A percentile compares a stretch with the other conserved stretches of the same genome.
These are phyloP conservation scores for Penicillium verhagenii DNA, from an alignment of 495 filamentous ascomycete species.

Conservation along the genomic window DNA sequence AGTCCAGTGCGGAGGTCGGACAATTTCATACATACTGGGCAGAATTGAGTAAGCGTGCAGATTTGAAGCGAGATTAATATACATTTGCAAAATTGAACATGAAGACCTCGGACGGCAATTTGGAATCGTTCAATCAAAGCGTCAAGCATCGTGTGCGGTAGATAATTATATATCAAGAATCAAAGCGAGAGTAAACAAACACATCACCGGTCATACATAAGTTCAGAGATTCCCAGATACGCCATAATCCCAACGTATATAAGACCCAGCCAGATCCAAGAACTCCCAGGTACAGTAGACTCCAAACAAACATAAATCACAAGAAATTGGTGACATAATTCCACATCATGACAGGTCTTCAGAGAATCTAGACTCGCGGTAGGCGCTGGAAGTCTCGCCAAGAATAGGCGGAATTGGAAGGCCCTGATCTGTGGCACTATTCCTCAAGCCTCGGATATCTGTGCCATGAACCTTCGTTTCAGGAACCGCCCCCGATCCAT, in stretches of 20 bases:
- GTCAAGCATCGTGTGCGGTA: background rate
- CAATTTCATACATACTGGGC: no score
- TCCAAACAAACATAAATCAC: conserved; percentile 3
- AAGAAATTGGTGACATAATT: background rate
- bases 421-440: conserved; percentile 49
- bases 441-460: conserved; percentile 42
- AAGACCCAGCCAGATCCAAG: no score
- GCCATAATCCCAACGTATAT: background rate
- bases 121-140: background rate
- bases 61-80: background rate
- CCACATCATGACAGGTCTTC: conserved; percentile 37
- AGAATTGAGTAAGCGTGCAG: no score
- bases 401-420: conserved; percentile 39
- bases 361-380: conserved; percentile 49
- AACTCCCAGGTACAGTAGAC: no score
- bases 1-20: background rate
- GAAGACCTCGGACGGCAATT: background rate
- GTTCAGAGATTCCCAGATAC: background rate
- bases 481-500: conserved; percentile 50
- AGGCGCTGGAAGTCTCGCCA: conserved; percentile 36
- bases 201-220: background rate
- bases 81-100: background rate
- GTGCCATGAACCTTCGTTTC: conserved; percentile 30
- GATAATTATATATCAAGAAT: conserved; percentile 3
- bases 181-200: background rate